These are phyloP conservation scores for Neofusicoccum sp. DNA, from an alignment of 2,329 filamentous ascomycete species.

Conservation along the genomic window DNA sequence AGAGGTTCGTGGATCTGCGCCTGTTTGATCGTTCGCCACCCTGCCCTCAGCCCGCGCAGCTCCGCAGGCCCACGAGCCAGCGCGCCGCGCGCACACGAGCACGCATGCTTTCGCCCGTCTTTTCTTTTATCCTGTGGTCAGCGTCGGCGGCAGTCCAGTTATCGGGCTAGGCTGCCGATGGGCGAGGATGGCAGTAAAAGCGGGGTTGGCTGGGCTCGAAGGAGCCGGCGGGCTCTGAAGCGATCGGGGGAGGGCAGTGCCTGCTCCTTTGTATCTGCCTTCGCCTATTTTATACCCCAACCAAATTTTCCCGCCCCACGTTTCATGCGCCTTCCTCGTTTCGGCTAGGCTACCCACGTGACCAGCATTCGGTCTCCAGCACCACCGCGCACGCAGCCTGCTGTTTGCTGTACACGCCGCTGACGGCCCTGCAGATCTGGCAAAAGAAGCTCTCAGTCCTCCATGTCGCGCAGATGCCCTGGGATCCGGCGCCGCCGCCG, in stretches of 20 bases:
- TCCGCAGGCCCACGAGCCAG: not conserved
- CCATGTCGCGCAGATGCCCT: constrained; percentile 86
- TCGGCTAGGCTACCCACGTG: constrained; percentile 41
- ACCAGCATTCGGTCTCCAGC: constrained; percentile 25
- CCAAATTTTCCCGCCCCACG: constrained; percentile 25
- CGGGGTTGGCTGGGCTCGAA: constrained; percentile 22
- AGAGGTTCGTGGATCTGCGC: constrained; percentile 64
- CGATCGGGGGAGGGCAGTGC: constrained; percentile 22
- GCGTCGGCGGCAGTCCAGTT: constrained; percentile 14
- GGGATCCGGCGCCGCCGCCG: constrained; percentile 83
- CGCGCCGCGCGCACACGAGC: not conserved
- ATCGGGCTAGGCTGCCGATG: constrained; percentile 20
- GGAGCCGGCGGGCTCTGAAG: constrained; percentile 20
- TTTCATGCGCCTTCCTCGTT: constrained; percentile 35
- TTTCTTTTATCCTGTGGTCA: constrained; percentile 9
- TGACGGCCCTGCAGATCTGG: constrained; percentile 69
- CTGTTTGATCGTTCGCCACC: constrained; percentile 10
- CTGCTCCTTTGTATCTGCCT: constrained; percentile 31
- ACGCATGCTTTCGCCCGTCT: not conserved
- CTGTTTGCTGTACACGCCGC: not conserved
- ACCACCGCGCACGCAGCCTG: constrained; percentile 13
- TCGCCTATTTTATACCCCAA: constrained; percentile 50
- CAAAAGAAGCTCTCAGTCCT: constrained; percentile 86
- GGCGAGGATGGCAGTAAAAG: constrained; percentile 23
- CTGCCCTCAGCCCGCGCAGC: constrained; percentile 10